These are phyloP conservation scores for Cicer arietinum DNA, from an alignment of 306 rosid genomes.

Conservation along the genomic window DNA sequence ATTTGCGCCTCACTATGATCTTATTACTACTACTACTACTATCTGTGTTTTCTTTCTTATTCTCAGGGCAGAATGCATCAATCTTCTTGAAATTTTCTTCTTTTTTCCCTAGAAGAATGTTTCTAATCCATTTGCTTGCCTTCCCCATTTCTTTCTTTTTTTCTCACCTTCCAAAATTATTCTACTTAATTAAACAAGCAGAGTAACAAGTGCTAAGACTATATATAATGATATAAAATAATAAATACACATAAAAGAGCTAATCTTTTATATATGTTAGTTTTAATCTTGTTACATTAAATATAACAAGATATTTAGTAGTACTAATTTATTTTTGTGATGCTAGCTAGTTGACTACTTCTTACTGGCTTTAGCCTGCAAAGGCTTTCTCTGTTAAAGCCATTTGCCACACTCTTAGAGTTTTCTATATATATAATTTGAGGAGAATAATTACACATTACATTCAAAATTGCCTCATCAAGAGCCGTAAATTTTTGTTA, in stretches of 20 bases:
- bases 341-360: slow-evolving; percentile 38
- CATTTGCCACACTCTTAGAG: slow-evolving; percentile 64
- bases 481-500: slow-evolving; percentile 39
- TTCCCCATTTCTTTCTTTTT: slow-evolving; percentile 63
- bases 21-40: slow-evolving; percentile 5
- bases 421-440: slow-evolving; percentile 35
- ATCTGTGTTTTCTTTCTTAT: slow-evolving; percentile 39
- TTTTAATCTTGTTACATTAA: slow-evolving; percentile 36
- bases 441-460: slow-evolving; percentile 6
- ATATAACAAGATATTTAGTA: slow-evolving; percentile 16
- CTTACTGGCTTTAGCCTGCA: slow-evolving; percentile 69
- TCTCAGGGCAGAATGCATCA: slow-evolving; percentile 32
- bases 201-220: background rate
- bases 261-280: slow-evolving; percentile 25
- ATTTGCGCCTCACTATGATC: slow-evolving; percentile 56
- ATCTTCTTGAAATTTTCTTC: slow-evolving; percentile 56
- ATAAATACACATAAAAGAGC: background rate
- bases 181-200: slow-evolving; percentile 10
- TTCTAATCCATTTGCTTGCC: slow-evolving; percentile 81
- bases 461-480: slow-evolving; percentile 38
- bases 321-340: slow-evolving; percentile 41
- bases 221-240: background rate
- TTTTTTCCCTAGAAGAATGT: slow-evolving; percentile 68
- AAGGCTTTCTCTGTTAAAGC: slow-evolving; percentile 52
- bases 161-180: slow-evolving; percentile 14